These are phyloP conservation scores for Kwoniella heveanensis DNA, from an alignment of 768 basidiomycete species.

Conservation along the genomic window DNA sequence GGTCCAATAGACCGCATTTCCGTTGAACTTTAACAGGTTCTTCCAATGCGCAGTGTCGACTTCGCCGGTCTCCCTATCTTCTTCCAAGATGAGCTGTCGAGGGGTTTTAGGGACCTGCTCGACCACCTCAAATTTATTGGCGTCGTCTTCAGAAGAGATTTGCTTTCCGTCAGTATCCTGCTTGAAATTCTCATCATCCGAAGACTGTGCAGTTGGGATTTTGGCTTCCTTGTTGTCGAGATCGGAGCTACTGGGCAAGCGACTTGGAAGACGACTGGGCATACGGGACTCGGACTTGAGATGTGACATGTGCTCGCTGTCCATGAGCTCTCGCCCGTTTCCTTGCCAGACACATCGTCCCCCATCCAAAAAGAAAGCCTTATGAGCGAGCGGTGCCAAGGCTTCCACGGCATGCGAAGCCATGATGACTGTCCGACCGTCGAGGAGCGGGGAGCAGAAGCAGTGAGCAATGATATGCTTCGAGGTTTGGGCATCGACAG, in stretches of 20 bases:
- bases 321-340: conserved; percentile 29
- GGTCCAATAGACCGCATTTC: conserved; percentile 31
- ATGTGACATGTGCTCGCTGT: conserved; percentile 40
- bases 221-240: neutral
- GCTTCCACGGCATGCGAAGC: conserved; percentile 58
- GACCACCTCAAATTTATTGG: conserved; percentile 26
- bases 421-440: conserved; percentile 61
- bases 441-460: conserved; percentile 60
- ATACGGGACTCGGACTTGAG: conserved; percentile 14
- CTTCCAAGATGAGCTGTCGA: conserved; percentile 39
- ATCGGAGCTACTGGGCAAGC: conserved; percentile 3
- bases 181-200: neutral
- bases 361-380: conserved; percentile 47
- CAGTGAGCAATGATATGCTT: conserved; percentile 62
- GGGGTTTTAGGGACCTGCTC: conserved; percentile 35
- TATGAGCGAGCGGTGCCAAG: conserved; percentile 46
- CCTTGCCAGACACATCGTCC: conserved; percentile 35
- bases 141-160: conserved; percentile 8
- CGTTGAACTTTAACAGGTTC: conserved; percentile 33
- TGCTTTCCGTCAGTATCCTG: neutral
- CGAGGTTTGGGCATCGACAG: conserved; percentile 64
- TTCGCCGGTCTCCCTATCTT: conserved; percentile 26
- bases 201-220: neutral
- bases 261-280: conserved; percentile 6
- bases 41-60: conserved; percentile 35